Conservation (phyloP, 768 basidiomycete genomes). For the Sporobolomyces roseus region DNA sequence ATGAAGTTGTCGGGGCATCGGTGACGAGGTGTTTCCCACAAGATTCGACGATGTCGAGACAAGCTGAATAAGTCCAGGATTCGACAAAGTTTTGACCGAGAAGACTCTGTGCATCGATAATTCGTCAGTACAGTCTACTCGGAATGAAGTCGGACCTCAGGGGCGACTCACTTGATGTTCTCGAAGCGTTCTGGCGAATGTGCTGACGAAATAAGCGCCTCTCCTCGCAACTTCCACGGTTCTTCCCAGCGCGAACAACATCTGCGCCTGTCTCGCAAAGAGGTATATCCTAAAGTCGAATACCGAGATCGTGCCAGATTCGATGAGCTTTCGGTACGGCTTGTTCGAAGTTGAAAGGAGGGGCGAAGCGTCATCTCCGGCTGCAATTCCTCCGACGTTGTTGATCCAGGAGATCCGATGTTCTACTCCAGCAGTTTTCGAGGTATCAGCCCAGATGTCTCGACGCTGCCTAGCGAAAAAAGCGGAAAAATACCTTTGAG, state of each 20-base stretch:
- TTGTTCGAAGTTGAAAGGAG: constrained; percentile 75
- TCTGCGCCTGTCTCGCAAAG: constrained; percentile 73
- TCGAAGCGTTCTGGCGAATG: constrained; percentile 69
- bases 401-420: constrained; percentile 91
- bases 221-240: constrained; percentile 69
- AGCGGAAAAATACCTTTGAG: constrained; percentile 46
- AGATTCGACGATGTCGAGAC: constrained; percentile 73
- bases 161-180: constrained; percentile 62
- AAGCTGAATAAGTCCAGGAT: constrained; percentile 88
- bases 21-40: constrained; percentile 63
- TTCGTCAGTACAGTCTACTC: too few species aligned
- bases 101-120: constrained; percentile 29
- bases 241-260: constrained; percentile 67
- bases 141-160: neutral
- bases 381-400: constrained; percentile 65
- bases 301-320: constrained; percentile 81
- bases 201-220: constrained; percentile 67
- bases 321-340: constrained; percentile 80
- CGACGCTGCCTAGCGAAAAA: too few species aligned
- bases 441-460: neutral
- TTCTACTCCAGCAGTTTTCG: constrained; percentile 54
- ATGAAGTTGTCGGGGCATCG: constrained; percentile 54
- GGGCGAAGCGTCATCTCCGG: constrained; percentile 73
- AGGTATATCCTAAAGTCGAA: constrained; percentile 92
- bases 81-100: constrained; percentile 68